phyloP scores from a whole-genome alignment of 164 flowering plant species.

The Piper betle region DNA sequence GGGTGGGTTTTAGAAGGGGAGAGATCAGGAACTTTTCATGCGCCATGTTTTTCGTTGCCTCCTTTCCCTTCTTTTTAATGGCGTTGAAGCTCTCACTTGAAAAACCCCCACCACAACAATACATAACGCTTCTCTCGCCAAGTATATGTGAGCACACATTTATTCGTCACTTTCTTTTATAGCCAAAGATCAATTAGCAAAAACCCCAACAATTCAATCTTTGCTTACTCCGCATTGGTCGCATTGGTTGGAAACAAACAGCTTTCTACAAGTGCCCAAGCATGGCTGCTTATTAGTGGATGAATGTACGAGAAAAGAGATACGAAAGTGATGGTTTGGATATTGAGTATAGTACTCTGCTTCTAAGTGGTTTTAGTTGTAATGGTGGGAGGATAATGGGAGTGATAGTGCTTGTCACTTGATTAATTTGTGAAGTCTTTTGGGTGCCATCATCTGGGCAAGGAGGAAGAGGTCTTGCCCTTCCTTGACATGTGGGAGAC shows the following conservation, averaged over 20 bases:
- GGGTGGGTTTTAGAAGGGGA: constrained; percentile 9
- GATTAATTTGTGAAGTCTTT: background rate
- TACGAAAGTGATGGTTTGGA: background rate
- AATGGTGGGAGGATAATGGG: background rate
- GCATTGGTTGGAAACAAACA: too few relatives aligned
- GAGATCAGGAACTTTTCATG: constrained; percentile 10
- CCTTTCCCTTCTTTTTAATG: background rate
- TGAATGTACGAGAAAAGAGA: background rate
- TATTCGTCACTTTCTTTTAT: background rate
- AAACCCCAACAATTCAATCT: too few relatives aligned
- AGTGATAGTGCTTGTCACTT: constrained; percentile 1
- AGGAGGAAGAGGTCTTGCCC: background rate
- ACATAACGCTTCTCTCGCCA: constrained; percentile 1
- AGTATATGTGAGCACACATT: background rate
- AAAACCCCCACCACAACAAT: constrained; percentile 1
- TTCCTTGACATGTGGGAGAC: constrained; percentile 9
- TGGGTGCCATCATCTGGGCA: background rate
- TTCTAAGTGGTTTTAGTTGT: background rate
- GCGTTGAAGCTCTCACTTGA: constrained; percentile 3
- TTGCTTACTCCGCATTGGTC: background rate
- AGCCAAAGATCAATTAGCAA: too few relatives aligned
- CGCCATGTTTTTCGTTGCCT: constrained; percentile 9
- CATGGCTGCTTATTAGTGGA: too few relatives aligned
- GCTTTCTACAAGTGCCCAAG: background rate
- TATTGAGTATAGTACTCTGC: too few relatives aligned